Base-by-base conservation (phyloP, 352 stramenopile species). In the Phytophthora nicotianae region DNA sequence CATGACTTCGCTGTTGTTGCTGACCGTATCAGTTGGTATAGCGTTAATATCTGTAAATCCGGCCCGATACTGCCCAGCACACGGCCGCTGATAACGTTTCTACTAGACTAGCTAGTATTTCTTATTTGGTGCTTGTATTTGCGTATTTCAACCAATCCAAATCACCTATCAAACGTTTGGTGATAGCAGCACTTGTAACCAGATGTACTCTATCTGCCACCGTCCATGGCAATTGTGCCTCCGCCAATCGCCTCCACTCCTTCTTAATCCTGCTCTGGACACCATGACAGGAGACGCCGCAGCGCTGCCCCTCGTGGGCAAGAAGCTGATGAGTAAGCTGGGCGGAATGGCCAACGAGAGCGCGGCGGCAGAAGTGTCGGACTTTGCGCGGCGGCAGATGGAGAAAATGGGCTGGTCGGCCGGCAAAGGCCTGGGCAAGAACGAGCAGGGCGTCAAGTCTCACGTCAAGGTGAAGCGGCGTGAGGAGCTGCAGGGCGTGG, bases 321-420 rank as follows among this genome's bases (percentile, higher is more conserved):
- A 93, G 77, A 95, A 95, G 73, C 76, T 89, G 37, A 80, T 90
- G 74, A 74, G 58, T 35, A 78, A 89, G 63, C 75, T 95, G 7
- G 79, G 83, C n/a, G 68, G 62, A n/a, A 93, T 92, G 78, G 74
- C 84, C 23, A 95, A 95, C 59, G 86, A 95, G 60, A 77, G 65
- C 17, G 86, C 83, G 20, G 80, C 86, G 13, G 67, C 72, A 6
- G 70, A 64, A 11, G 78, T 93, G 53, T 95, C 86, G 58, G 75
- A 65, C 42, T 96, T 97, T 51, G 89, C 91, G 17, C 75, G 85
- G 26, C 80, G 76, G 42, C 90, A 97, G 74, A 97, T 98, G 90
- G 82, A 90, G 60, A 97, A 97, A 65, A 98, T 99, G 91, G 97
- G 97, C 62, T 99, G 96, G 96, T 92, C 68, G 45, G 86, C 97